phyloP scores from a whole-genome alignment of 2,329 filamentous ascomycete genomes.

The Drechslerella dactyloides region DNA sequence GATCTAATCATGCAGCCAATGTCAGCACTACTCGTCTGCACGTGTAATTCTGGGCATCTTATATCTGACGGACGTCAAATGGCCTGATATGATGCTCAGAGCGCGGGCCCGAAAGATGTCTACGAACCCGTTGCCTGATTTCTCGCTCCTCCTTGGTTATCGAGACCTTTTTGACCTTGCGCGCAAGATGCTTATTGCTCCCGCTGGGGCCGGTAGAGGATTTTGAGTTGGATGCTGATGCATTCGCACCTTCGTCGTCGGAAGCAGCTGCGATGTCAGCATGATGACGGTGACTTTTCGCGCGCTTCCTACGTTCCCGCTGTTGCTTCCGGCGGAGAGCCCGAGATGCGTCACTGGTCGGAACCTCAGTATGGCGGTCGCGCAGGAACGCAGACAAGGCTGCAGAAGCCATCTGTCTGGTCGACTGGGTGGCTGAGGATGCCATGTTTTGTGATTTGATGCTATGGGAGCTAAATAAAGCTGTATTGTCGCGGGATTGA shows the following conservation, averaged over 20 bases:
- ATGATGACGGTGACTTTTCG: slow-evolving; percentile 15
- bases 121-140: slow-evolving; percentile 43
- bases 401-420: slow-evolving; percentile 33
- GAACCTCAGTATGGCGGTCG: slow-evolving; percentile 33
- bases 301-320: slow-evolving; percentile 33
- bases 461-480: background rate
- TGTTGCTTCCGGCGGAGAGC: slow-evolving; percentile 45
- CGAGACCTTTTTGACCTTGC: slow-evolving; percentile 1
- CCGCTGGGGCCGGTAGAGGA: slow-evolving; percentile 1
- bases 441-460: slow-evolving; percentile 21
- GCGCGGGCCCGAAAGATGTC: background rate
- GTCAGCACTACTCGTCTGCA: slow-evolving; percentile 15
- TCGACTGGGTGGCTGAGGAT: slow-evolving; percentile 29
- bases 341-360: slow-evolving; percentile 34
- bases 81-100: slow-evolving; percentile 14
- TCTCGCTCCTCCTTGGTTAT: slow-evolving; percentile 46
- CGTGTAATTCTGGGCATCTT: background rate
- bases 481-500: background rate
- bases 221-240: background rate
- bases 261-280: background rate
- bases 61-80: slow-evolving; percentile 29
- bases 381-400: slow-evolving; percentile 32
- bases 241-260: slow-evolving; percentile 4
- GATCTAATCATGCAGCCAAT: slow-evolving; percentile 23
- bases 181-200: slow-evolving; percentile 11